phyloP scores from a whole-genome alignment of 2,329 filamentous ascomycete genomes.

The Tolypocladium pustulatum region DNA sequence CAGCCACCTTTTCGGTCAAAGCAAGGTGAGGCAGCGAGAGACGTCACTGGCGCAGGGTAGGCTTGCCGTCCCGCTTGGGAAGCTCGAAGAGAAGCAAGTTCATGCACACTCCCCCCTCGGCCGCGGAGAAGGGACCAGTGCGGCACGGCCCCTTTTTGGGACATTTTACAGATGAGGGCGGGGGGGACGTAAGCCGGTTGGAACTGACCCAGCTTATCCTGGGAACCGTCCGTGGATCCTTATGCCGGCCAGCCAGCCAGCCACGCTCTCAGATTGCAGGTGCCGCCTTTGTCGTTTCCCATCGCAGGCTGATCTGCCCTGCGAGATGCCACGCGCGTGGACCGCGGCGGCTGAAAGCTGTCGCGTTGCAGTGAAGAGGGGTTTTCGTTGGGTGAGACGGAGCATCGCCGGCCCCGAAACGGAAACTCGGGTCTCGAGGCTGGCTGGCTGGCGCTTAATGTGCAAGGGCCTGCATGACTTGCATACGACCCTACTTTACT shows the following conservation, averaged over 20 bases:
- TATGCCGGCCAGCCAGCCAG: neutral
- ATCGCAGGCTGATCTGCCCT: neutral
- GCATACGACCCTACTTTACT: neutral
- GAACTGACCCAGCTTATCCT: neutral
- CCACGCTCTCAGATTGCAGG: neutral
- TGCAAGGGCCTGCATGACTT: slow-evolving; percentile 2
- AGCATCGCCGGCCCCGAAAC: neutral
- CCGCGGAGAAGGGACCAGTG: neutral
- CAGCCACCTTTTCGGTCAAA: neutral
- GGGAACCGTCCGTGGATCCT: neutral
- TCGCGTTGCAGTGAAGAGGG: neutral
- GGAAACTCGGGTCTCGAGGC: neutral
- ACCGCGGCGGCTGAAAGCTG: neutral
- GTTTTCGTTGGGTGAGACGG: neutral
- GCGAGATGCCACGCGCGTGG: neutral
- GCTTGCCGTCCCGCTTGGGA: neutral
- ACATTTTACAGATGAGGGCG: neutral
- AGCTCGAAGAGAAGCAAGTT: neutral
- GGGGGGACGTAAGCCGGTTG: neutral
- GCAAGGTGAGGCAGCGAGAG: neutral
- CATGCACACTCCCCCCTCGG: neutral
- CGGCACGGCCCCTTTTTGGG: neutral
- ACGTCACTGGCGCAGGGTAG: neutral
- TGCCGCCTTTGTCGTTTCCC: too few relatives aligned
- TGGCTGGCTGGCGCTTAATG: slow-evolving; percentile 1